Evolutionary conservation across 129 eudicot genomes (phyloP).

Genomic region (Centrapalus pauciflorus): DNA sequence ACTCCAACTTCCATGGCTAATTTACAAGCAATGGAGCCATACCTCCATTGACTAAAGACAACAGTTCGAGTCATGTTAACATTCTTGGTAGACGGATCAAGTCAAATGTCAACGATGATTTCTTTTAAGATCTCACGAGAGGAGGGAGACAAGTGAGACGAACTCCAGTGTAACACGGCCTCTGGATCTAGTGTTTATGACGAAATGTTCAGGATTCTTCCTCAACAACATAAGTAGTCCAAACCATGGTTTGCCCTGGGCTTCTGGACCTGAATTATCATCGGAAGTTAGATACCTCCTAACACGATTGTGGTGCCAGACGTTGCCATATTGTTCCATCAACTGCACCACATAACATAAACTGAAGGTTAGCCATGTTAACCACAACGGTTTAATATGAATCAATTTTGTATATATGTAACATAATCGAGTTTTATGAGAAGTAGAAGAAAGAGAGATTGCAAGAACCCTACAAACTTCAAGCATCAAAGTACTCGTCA

Average conservation of each 20-base stretch:
- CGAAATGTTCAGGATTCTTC: slow-evolving; percentile 94
- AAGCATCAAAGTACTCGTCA: not conserved
- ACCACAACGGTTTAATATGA: not conserved
- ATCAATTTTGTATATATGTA: not conserved
- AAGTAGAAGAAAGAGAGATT: no score
- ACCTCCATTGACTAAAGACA: not conserved
- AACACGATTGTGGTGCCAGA: slow-evolving; percentile 93
- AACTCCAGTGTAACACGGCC: slow-evolving; percentile 82
- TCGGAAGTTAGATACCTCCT: slow-evolving; percentile 84
- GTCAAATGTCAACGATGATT: no score
- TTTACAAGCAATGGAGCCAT: not conserved
- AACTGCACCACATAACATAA: slow-evolving; percentile 46
- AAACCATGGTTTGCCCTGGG: slow-evolving; percentile 85
- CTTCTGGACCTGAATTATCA: slow-evolving; percentile 62
- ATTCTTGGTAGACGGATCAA: no score
- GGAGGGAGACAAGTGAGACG: slow-evolving; percentile 85
- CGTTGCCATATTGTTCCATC: slow-evolving; percentile 55
- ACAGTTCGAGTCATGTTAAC: not conserved
- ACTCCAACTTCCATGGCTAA: not conserved
- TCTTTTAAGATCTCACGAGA: slow-evolving; percentile 53
- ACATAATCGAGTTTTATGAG: not conserved
- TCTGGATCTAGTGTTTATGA: slow-evolving; percentile 84
- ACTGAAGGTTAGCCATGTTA: not conserved
- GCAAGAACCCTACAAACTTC: not conserved
- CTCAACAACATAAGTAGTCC: slow-evolving; percentile 91